phyloP scores from a whole-genome alignment of 768 basidiomycete genomes.

The Xanthoconium purpureum region DNA sequence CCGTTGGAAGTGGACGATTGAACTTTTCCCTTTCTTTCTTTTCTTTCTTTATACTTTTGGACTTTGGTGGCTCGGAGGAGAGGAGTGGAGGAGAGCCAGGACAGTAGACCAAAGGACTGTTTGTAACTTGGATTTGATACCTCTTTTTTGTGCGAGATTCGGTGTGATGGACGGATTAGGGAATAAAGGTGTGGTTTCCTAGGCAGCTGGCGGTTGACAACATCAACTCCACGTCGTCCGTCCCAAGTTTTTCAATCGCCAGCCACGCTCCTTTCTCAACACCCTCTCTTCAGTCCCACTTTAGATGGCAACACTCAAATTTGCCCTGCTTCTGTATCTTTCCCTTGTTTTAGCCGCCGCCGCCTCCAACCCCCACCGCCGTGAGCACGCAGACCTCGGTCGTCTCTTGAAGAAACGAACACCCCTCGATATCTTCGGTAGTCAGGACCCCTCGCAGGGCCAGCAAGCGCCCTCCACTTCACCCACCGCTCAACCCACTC shows the following conservation, averaged over 20 bases:
- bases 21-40: not conserved
- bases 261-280: not conserved
- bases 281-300: not conserved
- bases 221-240: not conserved
- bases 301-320: conserved; percentile 51
- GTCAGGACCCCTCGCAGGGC: not conserved
- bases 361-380: conserved; percentile 47
- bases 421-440: conserved; percentile 18
- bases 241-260: not conserved
- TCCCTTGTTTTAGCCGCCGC: conserved; percentile 51
- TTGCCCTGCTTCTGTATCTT: conserved; percentile 64
- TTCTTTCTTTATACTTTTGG: too few species aligned
- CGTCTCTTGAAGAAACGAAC: conserved; percentile 70
- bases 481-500: conserved; percentile 27
- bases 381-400: conserved; percentile 56
- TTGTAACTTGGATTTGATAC: not conserved
- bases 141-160: not conserved
- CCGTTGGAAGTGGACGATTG: not conserved
- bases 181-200: conserved; percentile 8
- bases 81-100: not conserved
- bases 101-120: not conserved
- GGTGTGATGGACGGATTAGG: conserved; percentile 11
- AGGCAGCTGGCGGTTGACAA: conserved; percentile 21
- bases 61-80: conserved; percentile 7
- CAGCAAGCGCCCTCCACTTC: conserved; percentile 4